Evolutionary conservation across 2,329 filamentous ascomycete species (phyloP), one percentile per base, ranked within the genome.

Genomic region (Pestalotiopsis sp.): DNA sequence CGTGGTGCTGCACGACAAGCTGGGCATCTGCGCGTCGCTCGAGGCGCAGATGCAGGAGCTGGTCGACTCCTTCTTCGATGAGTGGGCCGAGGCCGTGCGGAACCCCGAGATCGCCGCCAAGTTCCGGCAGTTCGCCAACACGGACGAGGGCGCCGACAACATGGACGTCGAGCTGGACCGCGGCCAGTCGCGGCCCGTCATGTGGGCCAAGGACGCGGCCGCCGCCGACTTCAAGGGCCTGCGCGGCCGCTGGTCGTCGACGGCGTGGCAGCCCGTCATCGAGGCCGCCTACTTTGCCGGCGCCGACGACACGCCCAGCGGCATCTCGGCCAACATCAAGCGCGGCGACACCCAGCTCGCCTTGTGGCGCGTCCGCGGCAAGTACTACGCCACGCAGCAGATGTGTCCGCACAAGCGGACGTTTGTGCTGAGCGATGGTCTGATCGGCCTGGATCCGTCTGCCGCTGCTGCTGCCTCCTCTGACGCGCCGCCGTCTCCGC

Each of bases 341-440:
- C 89, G 93, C 58, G 93, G 94, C 58, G 94, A 97, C 79, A 97
- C 94, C 0, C 94, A 97, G 80, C 87, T 97, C 2, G 94, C 94
- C 7, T 84, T 97, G 66, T 97, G 95, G 89, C 92, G 94, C 75
- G 87, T 97, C 70, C 88, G 89, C 67, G 94, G 93, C 23, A 88
- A 87, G 67, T 97, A 91, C 84, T 95, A 95, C 79, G 92, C 93
- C 69, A 92, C 92, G 14, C 94, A 97, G 82, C 93, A 97, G 78
- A 97, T 97, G 94, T 97, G 94, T 78, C 94, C 94, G 11, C 94
- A 97, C 83, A 96, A 95, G 81, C 91, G 94, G 12, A 91, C 94
- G 1, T 97, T 97, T 76, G 91, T 95, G n/a, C 88, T 97, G 31
- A 92, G 92, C 0, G 95, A 97, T 77, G 93, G 94, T 1, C 83